Base-by-base conservation (phyloP, 2,329 filamentous ascomycete genomes). In the Didymella segeticola region DNA sequence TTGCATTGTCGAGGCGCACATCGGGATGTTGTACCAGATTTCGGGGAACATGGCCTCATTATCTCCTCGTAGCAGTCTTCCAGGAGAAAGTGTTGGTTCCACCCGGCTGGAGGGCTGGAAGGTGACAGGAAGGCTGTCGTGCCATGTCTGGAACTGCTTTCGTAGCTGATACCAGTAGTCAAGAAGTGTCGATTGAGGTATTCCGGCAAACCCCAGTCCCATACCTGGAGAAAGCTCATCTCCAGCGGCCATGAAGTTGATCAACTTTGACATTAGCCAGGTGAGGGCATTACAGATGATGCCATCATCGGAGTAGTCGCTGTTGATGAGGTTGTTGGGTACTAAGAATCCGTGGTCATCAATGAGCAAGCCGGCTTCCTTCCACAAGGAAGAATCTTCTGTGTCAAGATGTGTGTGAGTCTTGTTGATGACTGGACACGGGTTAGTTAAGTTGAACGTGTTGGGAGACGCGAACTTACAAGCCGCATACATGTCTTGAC, bases 1-100 rank as follows among this genome's bases (percentile, higher is more conserved):
- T 62, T 87, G 85, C 80, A 88, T 88, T 1, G 85, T 84, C 2
- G 85, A 85, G 0, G 83, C 85, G 70, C 85, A 89, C 78, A 88
- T 82, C 0, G 85, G 80, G 0, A 84, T 77, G 46, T 81, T 80
- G 68, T 86, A 87, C 85, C 86, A 89, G 11, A 86, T 79, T 64
- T 87, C 83, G 72, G 78, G 68, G 81, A 83, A 51, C 76, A 76
- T 38, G 68, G 67, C 41, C 54, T 77, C 75, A 19, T 66, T 73
- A 0, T 60, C 68, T 46, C 60, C 61, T 27, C 61, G 59, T 1
- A 64, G 42, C 14, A 68, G 55, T 31, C 61, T 60, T 11, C 58
- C 57, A 15, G 69, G 64, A 3, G 62, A 61, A 9, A 64, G 66
- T 9, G 63, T 56, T 11, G 74, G 75, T 14, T 79, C 76, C 19